phyloP scores from a whole-genome alignment of 331 rosid genomes.

The Pyrus hybrid region DNA sequence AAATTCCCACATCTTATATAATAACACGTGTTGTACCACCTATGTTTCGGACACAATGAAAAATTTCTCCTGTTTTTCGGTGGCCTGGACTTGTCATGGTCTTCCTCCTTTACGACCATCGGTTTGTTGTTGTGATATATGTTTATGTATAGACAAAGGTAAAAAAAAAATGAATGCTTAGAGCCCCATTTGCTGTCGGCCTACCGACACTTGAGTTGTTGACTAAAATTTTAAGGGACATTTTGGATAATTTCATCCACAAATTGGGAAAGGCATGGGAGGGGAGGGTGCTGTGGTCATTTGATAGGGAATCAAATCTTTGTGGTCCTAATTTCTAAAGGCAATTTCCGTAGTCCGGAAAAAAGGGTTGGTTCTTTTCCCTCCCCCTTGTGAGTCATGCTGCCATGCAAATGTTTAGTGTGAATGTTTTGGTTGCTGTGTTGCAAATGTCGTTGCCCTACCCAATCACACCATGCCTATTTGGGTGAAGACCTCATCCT shows the following conservation, averaged over 20 bases:
- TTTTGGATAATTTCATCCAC: too few relatives aligned
- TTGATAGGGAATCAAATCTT: conserved; percentile 27
- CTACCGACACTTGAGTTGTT: conserved; percentile 63
- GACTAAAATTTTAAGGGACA: background rate
- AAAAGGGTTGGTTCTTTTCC: background rate
- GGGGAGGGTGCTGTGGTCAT: conserved; percentile 25
- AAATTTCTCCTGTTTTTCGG: conserved; percentile 5
- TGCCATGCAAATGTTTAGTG: conserved; percentile 15
- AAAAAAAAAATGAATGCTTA: conserved; percentile 2
- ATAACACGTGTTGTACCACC: too few relatives aligned
- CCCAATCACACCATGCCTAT: conserved; percentile 2
- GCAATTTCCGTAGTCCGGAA: conserved; percentile 49
- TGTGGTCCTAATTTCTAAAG: conserved; percentile 22
- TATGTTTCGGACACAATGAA: too few relatives aligned
- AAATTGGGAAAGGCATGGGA: background rate
- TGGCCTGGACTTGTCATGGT: conserved; percentile 35
- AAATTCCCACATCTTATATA: too few relatives aligned
- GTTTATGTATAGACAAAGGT: background rate
- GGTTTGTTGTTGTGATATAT: conserved; percentile 10
- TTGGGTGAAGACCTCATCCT: background rate
- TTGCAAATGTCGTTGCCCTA: conserved; percentile 4
- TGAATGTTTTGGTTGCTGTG: conserved; percentile 16
- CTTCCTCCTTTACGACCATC: conserved; percentile 15
- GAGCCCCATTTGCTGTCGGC: conserved; percentile 30
- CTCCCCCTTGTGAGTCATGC: background rate